Base-by-base conservation (phyloP, 176 grass and related monocot species). In the Cenchrus purpureus region DNA sequence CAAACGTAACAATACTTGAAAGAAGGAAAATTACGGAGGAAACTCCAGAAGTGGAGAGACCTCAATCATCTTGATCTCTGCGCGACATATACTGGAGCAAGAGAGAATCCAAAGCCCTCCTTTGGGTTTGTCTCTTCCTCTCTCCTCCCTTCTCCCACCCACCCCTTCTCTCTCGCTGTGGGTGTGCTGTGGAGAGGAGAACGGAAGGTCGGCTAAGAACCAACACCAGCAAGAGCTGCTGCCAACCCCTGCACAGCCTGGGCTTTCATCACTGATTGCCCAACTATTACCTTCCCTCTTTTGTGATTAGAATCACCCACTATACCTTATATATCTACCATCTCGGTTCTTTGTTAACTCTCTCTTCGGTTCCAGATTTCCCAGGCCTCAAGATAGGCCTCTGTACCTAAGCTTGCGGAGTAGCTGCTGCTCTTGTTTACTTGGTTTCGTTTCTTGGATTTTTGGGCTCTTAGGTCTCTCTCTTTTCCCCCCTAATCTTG, bases 101-200 rank as follows among this genome's bases (percentile, higher is more conserved):
- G 88, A 86, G 84, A 91, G 95, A 93, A 98, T 93, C 92, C 92
- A 78, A 93, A 86, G 92, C 92, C 87, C 93, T 91, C 86, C 80
- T 93, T 70, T 83, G 79, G 86, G 83, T 89, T 93, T 86, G 83
- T 96, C 94, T 96, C 86, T 85, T 84, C 86, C 81, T 71, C 64
- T 86, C 83, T 84, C 68, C 79, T 72, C 83, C 68, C 49, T 70
- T 32, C 85, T 77, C 81, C 81, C 81, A 83, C 85, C 85, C 86
- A 79, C 79, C 90, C 77, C 83, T 60, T 79, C 69, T 70, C 80
- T 22, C 86, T 76, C 71, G 48, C 69, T 84, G 68, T 65, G 78
- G 85, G 91, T 87, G 86, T 88, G 79, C 54, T 71, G 89, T 81
- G 78, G 77, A 25, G 71, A 56, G 70, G 49, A 76, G 81, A 79